phyloP scores from a whole-genome alignment of 305 asterid species.

The Rubia tinctorum region DNA sequence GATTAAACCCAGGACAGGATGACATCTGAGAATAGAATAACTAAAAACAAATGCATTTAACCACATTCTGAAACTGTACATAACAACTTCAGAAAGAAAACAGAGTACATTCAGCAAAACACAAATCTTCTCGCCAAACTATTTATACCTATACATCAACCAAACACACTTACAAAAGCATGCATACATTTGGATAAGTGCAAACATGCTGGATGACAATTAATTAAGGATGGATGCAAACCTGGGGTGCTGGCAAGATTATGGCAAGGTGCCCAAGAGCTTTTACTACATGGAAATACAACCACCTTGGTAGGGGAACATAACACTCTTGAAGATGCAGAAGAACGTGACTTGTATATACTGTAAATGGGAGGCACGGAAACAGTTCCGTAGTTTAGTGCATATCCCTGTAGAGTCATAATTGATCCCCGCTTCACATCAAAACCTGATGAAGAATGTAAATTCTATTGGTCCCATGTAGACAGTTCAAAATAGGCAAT shows the following conservation, averaged over 20 bases:
- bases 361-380: slow-evolving; percentile 11
- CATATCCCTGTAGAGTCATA: slow-evolving; percentile 28
- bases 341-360: slow-evolving; percentile 13
- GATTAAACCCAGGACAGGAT: not conserved
- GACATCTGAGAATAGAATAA: not conserved
- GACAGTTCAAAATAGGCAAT: not conserved
- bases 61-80: not conserved
- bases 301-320: slow-evolving; percentile 12
- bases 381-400: slow-evolving; percentile 17
- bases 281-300: slow-evolving; percentile 16
- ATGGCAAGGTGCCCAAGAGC: slow-evolving; percentile 18
- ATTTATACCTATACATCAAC: not conserved
- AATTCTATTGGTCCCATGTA: not conserved
- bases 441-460: not conserved
- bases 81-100: not conserved
- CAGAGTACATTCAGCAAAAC: not conserved
- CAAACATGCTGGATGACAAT: not conserved
- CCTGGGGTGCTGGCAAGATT: slow-evolving; percentile 23
- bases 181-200: not conserved
- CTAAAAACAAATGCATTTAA: not conserved
- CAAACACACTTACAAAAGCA: not conserved
- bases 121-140: not conserved
- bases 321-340: slow-evolving; percentile 15
- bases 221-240: slow-evolving; percentile 9
- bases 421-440: slow-evolving; percentile 14